phyloP scores from a whole-genome alignment of 768 basidiomycete species.

The Sarcodon aspratus region DNA sequence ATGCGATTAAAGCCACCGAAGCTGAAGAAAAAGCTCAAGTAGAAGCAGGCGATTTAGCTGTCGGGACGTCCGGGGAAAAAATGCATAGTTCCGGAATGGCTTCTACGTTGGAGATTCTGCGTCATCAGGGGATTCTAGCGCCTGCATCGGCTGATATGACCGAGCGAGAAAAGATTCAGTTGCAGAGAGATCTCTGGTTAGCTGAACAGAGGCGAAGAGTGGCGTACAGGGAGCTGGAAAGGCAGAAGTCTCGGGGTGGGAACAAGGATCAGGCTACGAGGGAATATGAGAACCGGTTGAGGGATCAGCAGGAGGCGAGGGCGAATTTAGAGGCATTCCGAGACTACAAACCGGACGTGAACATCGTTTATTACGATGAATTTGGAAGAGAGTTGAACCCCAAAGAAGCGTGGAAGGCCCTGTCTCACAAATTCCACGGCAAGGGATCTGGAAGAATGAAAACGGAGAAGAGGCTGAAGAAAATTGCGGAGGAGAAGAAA shows the following conservation, averaged over 20 bases:
- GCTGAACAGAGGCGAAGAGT: constrained; percentile 70
- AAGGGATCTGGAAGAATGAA: constrained; percentile 96
- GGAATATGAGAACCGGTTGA: constrained; percentile 86
- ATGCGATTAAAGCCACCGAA: constrained; percentile 51
- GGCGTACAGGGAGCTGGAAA: constrained; percentile 73
- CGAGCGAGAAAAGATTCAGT: constrained; percentile 75
- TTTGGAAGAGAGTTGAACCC: constrained; percentile 79
- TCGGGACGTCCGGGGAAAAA: constrained; percentile 67
- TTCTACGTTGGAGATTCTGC: constrained; percentile 77
- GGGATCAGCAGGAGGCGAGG: constrained; percentile 87
- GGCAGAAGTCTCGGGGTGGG: constrained; percentile 61
- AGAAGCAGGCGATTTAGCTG: constrained; percentile 24
- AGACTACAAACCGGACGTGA: constrained; percentile 93
- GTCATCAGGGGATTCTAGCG: constrained; percentile 84
- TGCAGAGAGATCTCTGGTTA: constrained; percentile 83
- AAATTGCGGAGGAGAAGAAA: constrained; percentile 96
- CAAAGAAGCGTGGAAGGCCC: constrained; percentile 98
- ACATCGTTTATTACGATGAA: constrained; percentile 95
- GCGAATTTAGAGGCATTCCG: constrained; percentile 75
- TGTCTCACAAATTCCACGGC: constrained; percentile 97
- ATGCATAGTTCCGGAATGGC: constrained; percentile 80
- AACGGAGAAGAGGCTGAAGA: constrained; percentile 92
- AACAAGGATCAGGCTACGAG: constrained; percentile 89
- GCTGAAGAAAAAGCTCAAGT: constrained; percentile 32
- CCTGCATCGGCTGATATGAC: constrained; percentile 46